Base-by-base conservation (phyloP, 2,329 filamentous ascomycete species). In the Biscogniauxia mediterranea region DNA sequence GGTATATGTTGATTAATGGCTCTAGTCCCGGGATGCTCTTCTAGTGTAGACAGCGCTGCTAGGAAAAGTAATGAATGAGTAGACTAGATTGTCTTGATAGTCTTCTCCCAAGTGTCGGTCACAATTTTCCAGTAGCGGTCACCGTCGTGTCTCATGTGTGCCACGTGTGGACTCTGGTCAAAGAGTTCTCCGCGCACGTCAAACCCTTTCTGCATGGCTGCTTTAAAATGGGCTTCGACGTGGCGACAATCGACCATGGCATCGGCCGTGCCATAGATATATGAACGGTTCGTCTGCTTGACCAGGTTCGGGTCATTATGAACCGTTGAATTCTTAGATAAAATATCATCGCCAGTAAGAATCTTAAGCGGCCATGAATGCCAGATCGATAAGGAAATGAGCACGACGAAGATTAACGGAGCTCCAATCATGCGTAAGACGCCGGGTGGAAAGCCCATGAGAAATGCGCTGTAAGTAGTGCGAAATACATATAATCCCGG, bases 191-290 rank as follows among this genome's bases (percentile, higher is more conserved):
- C 68, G 54, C 75, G 71, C 1, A 84, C 78, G 3, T 59, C 58
- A 49, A 80, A 79, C 1, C 80, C 81, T 8, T 66, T 73, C 6
- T 65, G 61, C 28, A 57, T 66, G 0, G 83, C 81, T 52, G 78
- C 73, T 2, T 62, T 68, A 0, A 80, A 81, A 64, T 86, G 82
- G 51, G 66, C 67, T 69, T 85, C 81, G 4, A 86, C 76, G 61
- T 84, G 78, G 7, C 62, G 65, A 70, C 74, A 80, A 2, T 75
- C 71, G 5, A 86, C 79, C 63, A 85, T 74, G 42, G 66, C 61
- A 67, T 87, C 84, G 1, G 71, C 76, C 42, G 76, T 74, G 11
- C 81, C 79, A 61, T 85, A 86, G 19, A 86, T 63, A 63, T 86
- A 87, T n/a, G 78, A 73, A 42, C 84, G 75, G 20, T 77, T 73